Evolutionary conservation across 768 basidiomycete species (phyloP), one percentile per base, ranked within the genome.

Genomic region (Tephrocybe sp.): DNA sequence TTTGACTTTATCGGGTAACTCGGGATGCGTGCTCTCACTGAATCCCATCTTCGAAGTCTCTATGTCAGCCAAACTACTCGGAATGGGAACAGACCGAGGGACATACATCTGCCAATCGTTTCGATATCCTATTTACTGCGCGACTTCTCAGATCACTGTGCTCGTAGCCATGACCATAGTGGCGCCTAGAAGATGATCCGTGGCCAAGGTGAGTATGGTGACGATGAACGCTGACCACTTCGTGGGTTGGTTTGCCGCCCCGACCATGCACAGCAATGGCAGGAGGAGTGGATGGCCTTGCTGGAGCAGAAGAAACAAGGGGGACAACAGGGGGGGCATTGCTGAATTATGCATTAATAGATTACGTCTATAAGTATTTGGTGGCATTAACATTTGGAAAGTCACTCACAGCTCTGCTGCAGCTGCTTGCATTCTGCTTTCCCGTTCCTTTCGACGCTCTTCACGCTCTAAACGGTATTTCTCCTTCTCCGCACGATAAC

Each of bases 401-500:
- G n/a, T n/a, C n/a, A 37, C 57, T 35, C 38, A 60, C 59, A 46
- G 11, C 22, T 56, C 57, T 4, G 15, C 24, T 0, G 35, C 32
- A 12, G 37, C 59, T 12, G 47, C 43, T 35, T 52, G 56, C 28
- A 47, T 44, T 49, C 50, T 64, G 9, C 45, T 44, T 39, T 67
- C 69, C 46, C 65, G 66, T 48, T 69, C 71, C 54, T 67, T 72
- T 55, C 63, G 74, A 49, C 72, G 77, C 21, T 70, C 68, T 40
- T 82, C 79, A 44, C 80, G 76, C 44, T 83, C 80, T 55, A 69
- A 68, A 24, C 86, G 78, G 57, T 89, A 88, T 19, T 71, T 72
- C 57, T 87, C 86, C 60, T 91, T 91, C 65, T 83, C 79, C 1
- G 72, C 74, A 65, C 80, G 86, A 64, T 91, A 91, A 19, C 68